A percentile compares a stretch with the other conserved stretches of the same genome.
Evolutionary conservation across 768 basidiomycete species (phyloP).

Genomic region (Lactarius indigo): DNA sequence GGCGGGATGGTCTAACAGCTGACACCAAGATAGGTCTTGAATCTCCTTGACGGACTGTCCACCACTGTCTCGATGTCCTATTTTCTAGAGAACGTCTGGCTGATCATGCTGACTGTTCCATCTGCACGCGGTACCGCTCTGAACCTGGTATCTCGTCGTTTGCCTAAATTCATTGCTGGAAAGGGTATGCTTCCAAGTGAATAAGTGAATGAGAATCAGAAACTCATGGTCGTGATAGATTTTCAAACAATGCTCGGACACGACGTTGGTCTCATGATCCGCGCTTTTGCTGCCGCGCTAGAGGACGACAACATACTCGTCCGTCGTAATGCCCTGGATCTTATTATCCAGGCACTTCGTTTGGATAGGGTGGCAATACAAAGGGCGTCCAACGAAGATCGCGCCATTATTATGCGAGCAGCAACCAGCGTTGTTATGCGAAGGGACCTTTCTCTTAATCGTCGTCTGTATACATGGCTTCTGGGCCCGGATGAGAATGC

Average conservation of each 20-base stretch:
- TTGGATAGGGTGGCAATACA: constrained; percentile 70
- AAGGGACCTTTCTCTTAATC: constrained; percentile 88
- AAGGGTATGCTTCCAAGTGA: constrained; percentile 50
- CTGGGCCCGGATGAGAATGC: constrained; percentile 77
- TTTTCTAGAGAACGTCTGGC: constrained; percentile 95
- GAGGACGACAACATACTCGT: constrained; percentile 94
- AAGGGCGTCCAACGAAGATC: constrained; percentile 68
- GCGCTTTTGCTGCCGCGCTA: constrained; percentile 87
- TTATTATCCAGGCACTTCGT: constrained; percentile 72
- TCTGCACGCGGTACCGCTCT: constrained; percentile 81
- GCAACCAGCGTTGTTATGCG: constrained; percentile 87
- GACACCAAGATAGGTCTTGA: constrained; percentile 55
- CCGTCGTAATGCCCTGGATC: constrained; percentile 78
- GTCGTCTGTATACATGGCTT: constrained; percentile 91
- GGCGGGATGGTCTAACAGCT: not conserved
- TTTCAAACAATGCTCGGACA: constrained; percentile 71
- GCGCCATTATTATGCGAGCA: constrained; percentile 79
- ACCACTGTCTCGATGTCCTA: constrained; percentile 81
- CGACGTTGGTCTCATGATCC: constrained; percentile 91
- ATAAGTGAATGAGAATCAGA: not conserved
- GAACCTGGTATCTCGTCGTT: constrained; percentile 78
- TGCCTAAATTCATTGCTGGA: constrained; percentile 65
- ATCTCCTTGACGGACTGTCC: constrained; percentile 76
- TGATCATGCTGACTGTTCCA: constrained; percentile 87
- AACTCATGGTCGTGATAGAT: constrained; percentile 37